A percentile compares a stretch with the other conserved stretches of the same genome.
Conservation (phyloP, 345 rosid genomes). For the Bruguiera gymnorhiza region DNA sequence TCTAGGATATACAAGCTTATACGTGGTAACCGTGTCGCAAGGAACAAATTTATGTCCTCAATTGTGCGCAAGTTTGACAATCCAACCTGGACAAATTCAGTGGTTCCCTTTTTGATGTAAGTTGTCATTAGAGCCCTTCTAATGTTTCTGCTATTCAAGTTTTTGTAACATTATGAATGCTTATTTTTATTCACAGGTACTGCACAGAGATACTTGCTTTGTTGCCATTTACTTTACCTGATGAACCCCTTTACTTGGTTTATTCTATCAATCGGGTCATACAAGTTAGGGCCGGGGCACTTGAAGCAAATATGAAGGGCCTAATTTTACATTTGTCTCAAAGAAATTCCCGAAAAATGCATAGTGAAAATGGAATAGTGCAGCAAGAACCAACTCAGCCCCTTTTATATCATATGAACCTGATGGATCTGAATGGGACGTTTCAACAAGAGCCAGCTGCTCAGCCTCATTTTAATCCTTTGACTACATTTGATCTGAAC, state of each 20-base stretch:
- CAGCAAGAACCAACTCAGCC: conserved; percentile 41
- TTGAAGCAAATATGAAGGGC: conserved; percentile 91
- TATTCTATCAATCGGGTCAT: conserved; percentile 86
- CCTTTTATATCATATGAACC: conserved; percentile 22
- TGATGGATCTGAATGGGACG: conserved; percentile 60
- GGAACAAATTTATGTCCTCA: conserved; percentile 96
- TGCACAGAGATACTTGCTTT: conserved; percentile 95
- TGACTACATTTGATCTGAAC: conserved; percentile 55
- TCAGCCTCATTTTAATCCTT: conserved; percentile 32
- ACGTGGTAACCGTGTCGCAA: conserved; percentile 82
- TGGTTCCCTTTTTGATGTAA: conserved; percentile 78
- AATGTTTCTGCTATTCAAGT: conserved; percentile 7
- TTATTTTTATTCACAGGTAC: conserved; percentile 55
- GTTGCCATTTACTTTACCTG: conserved; percentile 89
- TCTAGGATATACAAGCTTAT: conserved; percentile 94
- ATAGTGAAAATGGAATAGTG: conserved; percentile 43
- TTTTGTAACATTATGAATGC: neutral
- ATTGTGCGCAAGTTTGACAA: conserved; percentile 95
- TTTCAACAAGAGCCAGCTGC: conserved; percentile 39
- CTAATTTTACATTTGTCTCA: conserved; percentile 48
- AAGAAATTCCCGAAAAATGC: conserved; percentile 42
- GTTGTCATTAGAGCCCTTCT: conserved; percentile 28
- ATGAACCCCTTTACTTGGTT: conserved; percentile 94
- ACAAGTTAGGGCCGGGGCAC: conserved; percentile 89
- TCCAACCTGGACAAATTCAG: conserved; percentile 62